Percentiles rank a stretch among this genome's conserved stretches.
Conservation (phyloP, 352 stramenopile genomes). For the Phytophthora litchii region DNA sequence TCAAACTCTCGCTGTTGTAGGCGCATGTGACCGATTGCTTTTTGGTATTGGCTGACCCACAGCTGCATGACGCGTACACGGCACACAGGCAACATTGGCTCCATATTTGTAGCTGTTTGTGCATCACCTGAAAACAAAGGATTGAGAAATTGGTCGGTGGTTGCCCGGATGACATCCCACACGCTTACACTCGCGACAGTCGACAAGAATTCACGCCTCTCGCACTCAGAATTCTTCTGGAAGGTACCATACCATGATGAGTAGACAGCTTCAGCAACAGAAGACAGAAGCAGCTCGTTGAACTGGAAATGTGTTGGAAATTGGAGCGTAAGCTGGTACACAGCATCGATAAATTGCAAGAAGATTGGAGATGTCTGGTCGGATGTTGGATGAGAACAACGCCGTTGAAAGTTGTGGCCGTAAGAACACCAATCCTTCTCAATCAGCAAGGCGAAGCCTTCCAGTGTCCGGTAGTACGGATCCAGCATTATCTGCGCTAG, state of each 20-base stretch:
- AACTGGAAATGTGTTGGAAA: conserved; percentile 99
- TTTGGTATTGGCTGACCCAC: conserved; percentile 88
- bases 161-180: conserved; percentile 85
- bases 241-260: conserved; percentile 96
- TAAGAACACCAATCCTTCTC: conserved; percentile 91
- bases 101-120: conserved; percentile 39
- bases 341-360: conserved; percentile 98
- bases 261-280: conserved; percentile 96
- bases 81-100: conserved; percentile 83
- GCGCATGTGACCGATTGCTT: conserved; percentile 88
- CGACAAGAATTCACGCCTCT: conserved; percentile 66
- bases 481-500: conserved; percentile 88
- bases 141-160: conserved; percentile 83
- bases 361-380: conserved; percentile 98
- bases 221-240: conserved; percentile 88
- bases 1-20: conserved; percentile 87
- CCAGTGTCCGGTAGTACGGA: conserved; percentile 77
- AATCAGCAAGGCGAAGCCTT: conserved; percentile 81
- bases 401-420: conserved; percentile 88
- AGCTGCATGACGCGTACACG: conserved; percentile 88
- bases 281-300: conserved; percentile 93
- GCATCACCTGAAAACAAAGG: conserved; percentile 71
- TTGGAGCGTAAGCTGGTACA: conserved; percentile 97
- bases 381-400: conserved; percentile 76
- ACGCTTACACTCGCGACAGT: conserved; percentile 79